Conservation (phyloP, 2,329 filamentous ascomycete species). For the Apiospora koreana region DNA sequence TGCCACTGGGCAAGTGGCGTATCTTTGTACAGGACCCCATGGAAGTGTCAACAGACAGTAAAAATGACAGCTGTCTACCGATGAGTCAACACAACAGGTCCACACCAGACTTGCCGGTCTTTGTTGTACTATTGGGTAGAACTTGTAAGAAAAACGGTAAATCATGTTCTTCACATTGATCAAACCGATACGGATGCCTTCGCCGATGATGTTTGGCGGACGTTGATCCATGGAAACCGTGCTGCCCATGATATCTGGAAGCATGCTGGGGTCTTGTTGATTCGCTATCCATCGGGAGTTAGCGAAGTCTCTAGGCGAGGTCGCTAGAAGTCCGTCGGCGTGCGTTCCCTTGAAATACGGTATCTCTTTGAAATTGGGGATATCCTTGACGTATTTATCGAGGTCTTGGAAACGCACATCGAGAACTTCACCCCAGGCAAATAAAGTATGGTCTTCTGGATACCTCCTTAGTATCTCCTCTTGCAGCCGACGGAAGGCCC, state of each 20-base stretch:
- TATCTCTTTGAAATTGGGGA: too few species aligned
- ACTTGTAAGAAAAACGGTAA: neutral
- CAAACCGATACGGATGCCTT: neutral
- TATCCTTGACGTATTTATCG: too few species aligned
- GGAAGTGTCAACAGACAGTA: neutral
- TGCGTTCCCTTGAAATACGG: neutral
- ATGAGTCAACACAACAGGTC: neutral
- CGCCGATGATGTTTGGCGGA: neutral
- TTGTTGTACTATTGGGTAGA: neutral
- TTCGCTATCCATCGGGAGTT: neutral
- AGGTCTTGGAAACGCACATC: neutral
- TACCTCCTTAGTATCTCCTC: neutral
- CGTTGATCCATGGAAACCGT: too few species aligned
- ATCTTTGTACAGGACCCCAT: neutral
- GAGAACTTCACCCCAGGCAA: neutral
- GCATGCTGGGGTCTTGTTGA: too few species aligned
- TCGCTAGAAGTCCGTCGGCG: neutral
- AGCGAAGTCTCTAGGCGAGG: neutral
- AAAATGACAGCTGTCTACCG: neutral
- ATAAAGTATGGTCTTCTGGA: neutral
- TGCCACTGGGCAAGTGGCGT: neutral
- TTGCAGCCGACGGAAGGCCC: neutral
- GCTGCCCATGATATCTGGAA: too few species aligned
- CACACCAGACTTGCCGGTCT: neutral
- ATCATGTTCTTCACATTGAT: neutral